Base-by-base conservation (phyloP, 805 yeast species). In the Barnettozyma populi region DNA sequence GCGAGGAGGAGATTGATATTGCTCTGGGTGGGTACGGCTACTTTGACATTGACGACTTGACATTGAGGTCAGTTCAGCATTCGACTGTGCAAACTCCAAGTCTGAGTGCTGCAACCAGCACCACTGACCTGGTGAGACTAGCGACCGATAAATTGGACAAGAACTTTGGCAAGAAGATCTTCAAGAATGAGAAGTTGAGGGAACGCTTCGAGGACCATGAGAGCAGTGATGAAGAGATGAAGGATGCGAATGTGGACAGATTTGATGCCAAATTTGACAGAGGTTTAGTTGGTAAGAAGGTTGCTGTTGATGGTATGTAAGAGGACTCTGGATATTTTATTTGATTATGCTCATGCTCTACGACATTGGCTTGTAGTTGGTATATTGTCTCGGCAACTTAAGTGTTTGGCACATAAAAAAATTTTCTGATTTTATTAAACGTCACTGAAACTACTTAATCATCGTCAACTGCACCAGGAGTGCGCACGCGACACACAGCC, bases 21-120 rank as follows among this genome's bases (percentile, higher is more conserved):
- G 67, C 65, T 7, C 68, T 86, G 32, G 92, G 94, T 19, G 95
- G 95, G 1, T 86, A 86, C 62, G 92, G 88, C 6, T 82, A 84
- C 62, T 84, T 84, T 63, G 88, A 83, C 57, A 76, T 82, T 56
- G 88, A 84, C 10, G 80, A 84, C 52, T 77, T 82, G 49, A 80
- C 78, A 32, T 61, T 75, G 34, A 69, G 86, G 51, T 77, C 87
- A 70, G 59, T 75, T 71, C 52, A 70, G 73, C 54, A 79, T 73
- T 58, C 63, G 1, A 44, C 44, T 3, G 11, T 21, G 3, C 52
- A 44, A 4, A 61, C 65, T 1, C 65, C 63, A 5, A 23, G 49
- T 1, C 14, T 55, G 3, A 55, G 61, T 1, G 43, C 48, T 9
- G 14, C 45, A 10, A 59, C 49, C 21, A 54, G 57, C 20, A 31